phyloP scores from a whole-genome alignment of 805 yeast genomes.

The Wickerhamia fluorescens region DNA sequence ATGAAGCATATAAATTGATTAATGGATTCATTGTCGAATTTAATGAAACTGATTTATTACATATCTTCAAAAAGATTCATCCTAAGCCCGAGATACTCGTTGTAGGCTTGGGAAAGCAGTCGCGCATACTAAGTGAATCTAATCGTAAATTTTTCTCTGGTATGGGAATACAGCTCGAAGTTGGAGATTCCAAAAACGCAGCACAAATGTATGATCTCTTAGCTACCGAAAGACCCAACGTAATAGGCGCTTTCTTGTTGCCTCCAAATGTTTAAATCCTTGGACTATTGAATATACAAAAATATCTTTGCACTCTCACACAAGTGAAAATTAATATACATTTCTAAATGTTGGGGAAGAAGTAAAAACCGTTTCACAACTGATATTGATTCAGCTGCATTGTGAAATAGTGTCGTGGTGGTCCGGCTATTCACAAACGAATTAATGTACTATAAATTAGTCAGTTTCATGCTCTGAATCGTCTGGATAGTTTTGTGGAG shows the following conservation, averaged over 20 bases:
- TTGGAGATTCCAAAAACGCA: conserved; percentile 56
- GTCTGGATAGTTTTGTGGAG: too few relatives aligned
- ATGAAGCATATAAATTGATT: conserved; percentile 38
- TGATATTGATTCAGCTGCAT: too few relatives aligned
- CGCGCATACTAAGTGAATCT: conserved; percentile 55
- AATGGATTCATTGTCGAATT: conserved; percentile 52
- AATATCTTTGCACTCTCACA: too few relatives aligned
- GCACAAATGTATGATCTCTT: conserved; percentile 66
- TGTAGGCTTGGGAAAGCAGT: conserved; percentile 60
- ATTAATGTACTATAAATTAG: too few relatives aligned
- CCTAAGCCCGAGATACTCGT: conserved; percentile 76
- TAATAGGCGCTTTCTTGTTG: conserved; percentile 65
- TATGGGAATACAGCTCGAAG: conserved; percentile 65
- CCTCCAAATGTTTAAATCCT: conserved; percentile 53
- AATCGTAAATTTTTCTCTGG: conserved; percentile 43
- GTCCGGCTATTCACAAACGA: too few relatives aligned
- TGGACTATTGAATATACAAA: too few relatives aligned
- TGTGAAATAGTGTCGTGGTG: too few relatives aligned
- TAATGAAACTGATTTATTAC: conserved; percentile 31
- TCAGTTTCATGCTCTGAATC: too few relatives aligned
- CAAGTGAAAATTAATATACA: too few relatives aligned
- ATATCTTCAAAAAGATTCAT: conserved; percentile 46
- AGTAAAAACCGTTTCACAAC: too few relatives aligned
- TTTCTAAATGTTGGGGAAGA: conserved; percentile 1
- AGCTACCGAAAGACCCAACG: conserved; percentile 72